Evolutionary conservation across 352 stramenopile species (phyloP), one percentile per base, ranked within the genome.

Genomic region (Globisporangium alternatum): DNA sequence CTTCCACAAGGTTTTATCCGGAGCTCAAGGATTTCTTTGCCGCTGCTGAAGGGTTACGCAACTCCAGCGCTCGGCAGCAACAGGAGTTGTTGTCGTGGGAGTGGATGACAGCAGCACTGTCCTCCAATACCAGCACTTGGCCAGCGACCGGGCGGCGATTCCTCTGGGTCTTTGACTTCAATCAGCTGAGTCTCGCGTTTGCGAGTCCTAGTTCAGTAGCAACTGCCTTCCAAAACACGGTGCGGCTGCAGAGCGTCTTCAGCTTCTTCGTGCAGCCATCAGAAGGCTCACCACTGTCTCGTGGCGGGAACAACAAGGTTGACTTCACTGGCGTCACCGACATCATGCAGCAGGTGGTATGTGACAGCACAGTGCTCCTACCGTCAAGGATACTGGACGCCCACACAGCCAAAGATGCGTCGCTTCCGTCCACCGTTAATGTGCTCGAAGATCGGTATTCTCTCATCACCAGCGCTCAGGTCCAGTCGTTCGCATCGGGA

Each of bases 221-320:
- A 9, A 43, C 30, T 5, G 39, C 55, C 17, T 65, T 81, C 10
- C 45, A 64, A 56, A 61, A 6, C 6, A 56, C 56, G 7, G 51
- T 75, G 17, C 66, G 51, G 3, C 48, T 61, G 7, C 74, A 80
- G 39, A 74, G 56, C 21, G 55, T 62, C 9, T 82, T 79, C 52
- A 64, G 65, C 9, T 70, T 82, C 30, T 60, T 67, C n/a, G 44
- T 83, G 3, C 69, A 71, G 31, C 60, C 64, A 12, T 33, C 37
- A 10, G 7, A 13, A 54, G 25, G 53, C 2, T 67, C 62, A 1
- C 21, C 44, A 17, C 54, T 63, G 2, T 62, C 43, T 10, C 47
- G 35, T 17, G 22, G 48, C 43, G 58, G 8, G 9, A 21, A 1
- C 10, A 69, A 62, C 51, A 28, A 49, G 30, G 25, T 61, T 19